Evolutionary conservation across 306 rosid genomes (phyloP), one percentile per base, ranked within the genome.

Genomic region (Ormosia semicastrata): DNA sequence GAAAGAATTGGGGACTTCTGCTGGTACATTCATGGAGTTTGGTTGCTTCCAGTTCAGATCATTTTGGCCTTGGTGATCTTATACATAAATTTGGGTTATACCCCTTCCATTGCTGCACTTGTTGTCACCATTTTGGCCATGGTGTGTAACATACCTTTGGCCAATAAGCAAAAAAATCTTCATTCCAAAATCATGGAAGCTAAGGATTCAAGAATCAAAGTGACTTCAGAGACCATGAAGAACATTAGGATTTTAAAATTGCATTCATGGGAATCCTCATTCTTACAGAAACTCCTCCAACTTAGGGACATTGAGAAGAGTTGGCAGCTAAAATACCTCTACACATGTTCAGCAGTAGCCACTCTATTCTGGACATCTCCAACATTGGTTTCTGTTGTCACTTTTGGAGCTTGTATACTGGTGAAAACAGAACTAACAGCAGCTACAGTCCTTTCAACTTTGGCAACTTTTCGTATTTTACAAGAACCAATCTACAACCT

Each of bases 341-440:
- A 93, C 71, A 85, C 90, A 9, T 89, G 94, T 76, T 91, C 99
- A 29, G 92, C 92, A 3, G 89, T 95, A 47, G 92, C 95, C 12
- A 90, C 94, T 81, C 91, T 95, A 78, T 93, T 95, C 70, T 95
- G 98, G 99, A 86, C 94, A 14, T 93, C 99, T 3, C 99, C 99
- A 47, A 93, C 99, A 78, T 81, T 95, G 34, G 93, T 95, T 86
- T 95, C 98, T 18, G 94, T 89, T 41, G 74, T 86, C 80, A 95
- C 99, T 54, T 95, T 95, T 69, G 93, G 94, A 2, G 92, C 89
- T 33, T 95, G 99, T 71, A 89, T 91, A 29, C 8, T 87, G 66
- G 88, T 91, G 49, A 84, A 93, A 33, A 87, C 88, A 9, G 93
- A 94, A 13, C 82, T 95, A 39, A 93, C 94, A 12, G 81, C 95